A percentile compares a stretch with the other conserved stretches of the same genome.
These are phyloP conservation scores for Colletotrichum costaricense DNA, from an alignment of 2,329 filamentous ascomycete species.

Conservation along the genomic window DNA sequence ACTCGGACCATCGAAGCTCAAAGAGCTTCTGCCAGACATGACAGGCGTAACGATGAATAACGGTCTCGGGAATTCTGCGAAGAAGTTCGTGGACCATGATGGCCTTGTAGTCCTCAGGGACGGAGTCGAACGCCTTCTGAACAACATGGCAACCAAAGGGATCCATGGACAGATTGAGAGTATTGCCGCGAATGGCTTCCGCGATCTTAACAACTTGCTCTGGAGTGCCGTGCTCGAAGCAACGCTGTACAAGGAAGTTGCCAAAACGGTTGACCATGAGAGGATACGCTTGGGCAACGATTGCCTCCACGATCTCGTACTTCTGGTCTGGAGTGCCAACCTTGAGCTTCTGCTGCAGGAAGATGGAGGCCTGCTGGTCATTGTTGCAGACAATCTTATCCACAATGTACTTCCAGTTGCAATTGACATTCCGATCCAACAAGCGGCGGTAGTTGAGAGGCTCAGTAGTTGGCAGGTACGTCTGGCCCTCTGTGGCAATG, in stretches of 20 bases:
- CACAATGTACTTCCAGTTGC: conserved; percentile 99
- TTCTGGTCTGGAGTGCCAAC: conserved; percentile 95
- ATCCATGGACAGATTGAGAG: conserved; percentile 95
- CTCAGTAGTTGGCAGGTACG: conserved; percentile 87
- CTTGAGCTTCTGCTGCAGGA: conserved; percentile 98
- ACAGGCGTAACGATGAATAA: conserved; percentile 98
- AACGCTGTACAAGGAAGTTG: conserved; percentile 97
- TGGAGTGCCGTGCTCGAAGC: conserved; percentile 96
- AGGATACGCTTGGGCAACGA: conserved; percentile 93
- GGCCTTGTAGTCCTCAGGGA: conserved; percentile 97
- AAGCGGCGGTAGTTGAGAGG: conserved; percentile 96
- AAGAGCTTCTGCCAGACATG: conserved; percentile 99
- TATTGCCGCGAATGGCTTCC: conserved; percentile 92
- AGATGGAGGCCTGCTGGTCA: conserved; percentile 98
- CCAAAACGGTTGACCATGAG: conserved; percentile 99
- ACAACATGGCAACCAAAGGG: conserved; percentile 98
- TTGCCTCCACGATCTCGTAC: conserved; percentile 95
- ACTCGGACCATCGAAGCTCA: conserved; percentile 94
- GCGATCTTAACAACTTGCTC: conserved; percentile 97
- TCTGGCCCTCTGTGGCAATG: conserved; percentile 69
- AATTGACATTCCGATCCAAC: conserved; percentile 94
- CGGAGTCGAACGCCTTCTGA: conserved; percentile 98
- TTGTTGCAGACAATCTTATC: conserved; percentile 99
- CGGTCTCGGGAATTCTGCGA: conserved; percentile 94
- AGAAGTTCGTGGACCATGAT: conserved; percentile 99